These are phyloP conservation scores for Mortierella sp. DNA, from an alignment of 371 early-diverging fungal genomes.

Conservation along the genomic window DNA sequence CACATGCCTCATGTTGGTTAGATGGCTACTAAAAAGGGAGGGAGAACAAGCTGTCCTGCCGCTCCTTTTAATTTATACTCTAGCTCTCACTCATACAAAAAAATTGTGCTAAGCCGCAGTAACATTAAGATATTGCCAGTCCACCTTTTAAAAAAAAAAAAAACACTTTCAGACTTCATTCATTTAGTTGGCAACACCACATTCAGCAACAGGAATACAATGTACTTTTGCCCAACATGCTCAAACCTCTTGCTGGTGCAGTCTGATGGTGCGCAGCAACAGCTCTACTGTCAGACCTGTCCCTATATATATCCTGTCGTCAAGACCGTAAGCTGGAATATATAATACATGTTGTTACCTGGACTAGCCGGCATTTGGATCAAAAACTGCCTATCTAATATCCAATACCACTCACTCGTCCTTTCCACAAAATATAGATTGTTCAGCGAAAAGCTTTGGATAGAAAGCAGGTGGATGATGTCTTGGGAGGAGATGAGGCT, in stretches of 20 bases:
- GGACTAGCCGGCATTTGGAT: not conserved
- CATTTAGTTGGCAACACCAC: not conserved
- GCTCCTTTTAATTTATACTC: constrained; percentile 18
- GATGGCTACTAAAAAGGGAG: constrained; percentile 58
- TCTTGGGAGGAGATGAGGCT: constrained; percentile 91
- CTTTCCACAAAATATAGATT: constrained; percentile 31
- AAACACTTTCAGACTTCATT: constrained; percentile 4
- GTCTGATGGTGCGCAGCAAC: constrained; percentile 69
- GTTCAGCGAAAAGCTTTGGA: constrained; percentile 75
- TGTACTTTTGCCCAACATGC: constrained; percentile 93
- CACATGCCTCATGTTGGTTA: constrained; percentile 54
- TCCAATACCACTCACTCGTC: not conserved
- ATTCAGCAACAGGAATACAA: constrained; percentile 35
- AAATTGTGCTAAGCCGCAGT: constrained; percentile 43
- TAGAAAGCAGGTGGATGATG: constrained; percentile 93
- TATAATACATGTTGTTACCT: too few relatives aligned
- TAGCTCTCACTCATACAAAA: not conserved
- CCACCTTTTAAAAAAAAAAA: not conserved
- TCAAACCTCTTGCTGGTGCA: constrained; percentile 86
- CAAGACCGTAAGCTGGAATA: constrained; percentile 58
- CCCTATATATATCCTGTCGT: constrained; percentile 85
- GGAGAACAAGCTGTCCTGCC: constrained; percentile 15
- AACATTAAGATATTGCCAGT: not conserved
- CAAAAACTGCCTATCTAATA: not conserved
- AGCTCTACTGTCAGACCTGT: constrained; percentile 91